Conservation (phyloP, 129 eudicot genomes). For the Artemisia argyi region DNA sequence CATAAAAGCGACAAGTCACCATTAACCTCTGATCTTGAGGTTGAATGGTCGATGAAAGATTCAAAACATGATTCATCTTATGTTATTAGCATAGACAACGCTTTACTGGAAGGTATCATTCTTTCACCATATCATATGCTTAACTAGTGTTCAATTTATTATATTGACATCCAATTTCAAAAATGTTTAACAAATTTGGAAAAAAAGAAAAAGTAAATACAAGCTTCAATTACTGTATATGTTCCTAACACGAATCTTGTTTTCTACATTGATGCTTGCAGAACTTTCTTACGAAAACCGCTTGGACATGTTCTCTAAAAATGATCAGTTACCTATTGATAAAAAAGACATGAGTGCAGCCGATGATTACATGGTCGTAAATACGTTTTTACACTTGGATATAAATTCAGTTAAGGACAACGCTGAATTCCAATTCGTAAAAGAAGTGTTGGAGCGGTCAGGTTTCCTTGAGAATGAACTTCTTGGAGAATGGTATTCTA, state of each 20-base stretch:
- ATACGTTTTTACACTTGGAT: conserved; percentile 31
- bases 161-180: too few relatives aligned
- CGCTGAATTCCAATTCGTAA: conserved; percentile 59
- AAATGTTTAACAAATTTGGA: too few relatives aligned
- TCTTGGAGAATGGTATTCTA: conserved; percentile 71
- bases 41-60: conserved; percentile 22
- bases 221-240: neutral
- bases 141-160: too few relatives aligned
- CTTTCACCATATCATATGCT: too few relatives aligned
- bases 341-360: neutral
- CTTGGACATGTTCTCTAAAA: conserved; percentile 6
- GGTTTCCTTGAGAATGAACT: conserved; percentile 47
- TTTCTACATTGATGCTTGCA: conserved; percentile 24
- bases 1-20: conserved; percentile 19
- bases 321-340: conserved; percentile 9
- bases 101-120: conserved; percentile 35
- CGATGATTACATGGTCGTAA: neutral
- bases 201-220: too few relatives aligned
- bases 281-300: conserved; percentile 1
- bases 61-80: neutral
- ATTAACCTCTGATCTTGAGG: conserved; percentile 6
- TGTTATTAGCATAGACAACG: conserved; percentile 2
- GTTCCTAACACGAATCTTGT: neutral
- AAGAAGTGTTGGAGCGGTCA: conserved; percentile 58
- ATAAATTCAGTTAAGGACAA: conserved; percentile 22